Evolutionary conservation across 2,329 filamentous ascomycete species (phyloP), one percentile per base, ranked within the genome.

Genomic region (Claviceps capensis): DNA sequence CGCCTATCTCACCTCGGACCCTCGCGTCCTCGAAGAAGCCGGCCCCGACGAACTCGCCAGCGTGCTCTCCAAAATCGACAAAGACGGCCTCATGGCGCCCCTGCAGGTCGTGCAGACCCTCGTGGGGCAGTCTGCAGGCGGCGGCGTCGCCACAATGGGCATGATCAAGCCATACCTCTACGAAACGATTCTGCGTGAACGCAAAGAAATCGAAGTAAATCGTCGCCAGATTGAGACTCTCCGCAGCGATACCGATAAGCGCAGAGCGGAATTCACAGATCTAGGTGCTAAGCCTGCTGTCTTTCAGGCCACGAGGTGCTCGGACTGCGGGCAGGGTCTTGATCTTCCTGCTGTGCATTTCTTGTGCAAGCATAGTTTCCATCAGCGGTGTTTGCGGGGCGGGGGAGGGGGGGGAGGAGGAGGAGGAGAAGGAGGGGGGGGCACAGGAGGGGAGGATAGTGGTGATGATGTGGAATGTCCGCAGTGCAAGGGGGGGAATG

Each of bases 21-120:
- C 86, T 0, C 74, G 81, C 26, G 82, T 95, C 11, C 78, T 98
- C 0, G 80, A 88, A 48, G 91, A 96, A 66, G 89, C 88, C 0
- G 90, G 90, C 0, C 73, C 77, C 0, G 83, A 88, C 48, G 91
- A 97, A 68, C 76, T 98, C 9, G 79, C 88, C 52, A 74, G 72
- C 0, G 84, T 98, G 1, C 75, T 98, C 11, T 78, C 81, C 57
- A 89, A 87, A 61, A 97, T 98, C 59, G 88, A 96, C 63, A 78
- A 85, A 56, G 89, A 95, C 60, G 85, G 88, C 1, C 78, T 98
- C 40, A 93, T 98, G 87, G 91, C 93, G 0, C 93, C 93, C 0
- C 73, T 98, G 4, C 93, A 98, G 65, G 93, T 98, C 36, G 93
- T 98, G 16, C 91, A 98, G 67, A 93, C 90, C 0, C 78, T 98